Evolutionary conservation across 495 filamentous ascomycete species (phyloP), one percentile per base, ranked within the genome.

Genomic region (Talaromyces nanjingensis): DNA sequence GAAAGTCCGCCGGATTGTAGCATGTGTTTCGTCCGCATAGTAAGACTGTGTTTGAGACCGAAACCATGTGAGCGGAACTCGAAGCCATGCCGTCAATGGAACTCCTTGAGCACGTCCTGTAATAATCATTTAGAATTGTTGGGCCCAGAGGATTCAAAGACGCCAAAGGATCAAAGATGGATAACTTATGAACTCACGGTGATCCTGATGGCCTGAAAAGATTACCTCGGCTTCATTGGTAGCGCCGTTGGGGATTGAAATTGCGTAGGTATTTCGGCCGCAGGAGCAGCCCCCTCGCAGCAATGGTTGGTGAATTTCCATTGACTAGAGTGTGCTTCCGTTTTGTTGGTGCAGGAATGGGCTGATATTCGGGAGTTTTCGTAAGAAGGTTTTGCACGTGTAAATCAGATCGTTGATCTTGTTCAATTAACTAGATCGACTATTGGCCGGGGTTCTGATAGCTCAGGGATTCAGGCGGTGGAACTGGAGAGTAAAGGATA

Each of bases 251-350:
- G 92, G 91, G 31, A 92, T 79, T 29, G 81, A 73, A 63, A 97
- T 84, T 18, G 84, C 79, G 74, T 96, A 97, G 65, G 86, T 82
- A 69, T 93, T 96, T 31, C 92, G 86, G 47, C 91, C 91, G 73
- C 92, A 97, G 27, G 87, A 85, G 75, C 92, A 97, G 70, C 87
- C 81, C 63, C 92, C 92, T 60, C 80, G 83, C 27, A 97, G 83
- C 24, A 31, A 37, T 59, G 31, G 18, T 33, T 59, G 31, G 56
- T 22, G 20, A 14, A 4, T 11, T n/a, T 59, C 56, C 56, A 59
- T 59, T 1, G 53, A 25, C n/a, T 49, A 49, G n/a, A 49, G 45
- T 20, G 45, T 49, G 45, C 18, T 20, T 49, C 45, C 6, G 18
- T 6, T 20, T 49, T 49, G 45, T 7, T 49, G 45, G 45, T 49